Percentiles rank a stretch among this genome's conserved stretches.
These are phyloP conservation scores for Termitomyces sp. DNA, from an alignment of 768 basidiomycete genomes.

Conservation along the genomic window DNA sequence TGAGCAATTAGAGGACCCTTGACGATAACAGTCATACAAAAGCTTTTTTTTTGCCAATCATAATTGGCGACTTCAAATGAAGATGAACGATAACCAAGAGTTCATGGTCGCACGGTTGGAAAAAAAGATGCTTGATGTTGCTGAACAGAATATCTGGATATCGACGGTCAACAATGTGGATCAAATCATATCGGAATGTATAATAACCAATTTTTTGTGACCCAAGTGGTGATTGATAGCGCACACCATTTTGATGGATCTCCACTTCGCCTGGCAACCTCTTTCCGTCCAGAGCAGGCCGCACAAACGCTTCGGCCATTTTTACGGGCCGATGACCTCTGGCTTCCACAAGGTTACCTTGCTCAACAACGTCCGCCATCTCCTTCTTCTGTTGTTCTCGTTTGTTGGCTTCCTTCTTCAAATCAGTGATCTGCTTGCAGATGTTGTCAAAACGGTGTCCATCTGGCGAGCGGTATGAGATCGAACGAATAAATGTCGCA, in stretches of 20 bases:
- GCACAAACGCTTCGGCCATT: conserved; percentile 87
- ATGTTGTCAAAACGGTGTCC: conserved; percentile 84
- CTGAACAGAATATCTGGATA: conserved; percentile 83
- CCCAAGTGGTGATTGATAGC: conserved; percentile 83
- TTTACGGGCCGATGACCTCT: conserved; percentile 84
- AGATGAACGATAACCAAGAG: conserved; percentile 91
- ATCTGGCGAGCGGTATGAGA: conserved; percentile 90
- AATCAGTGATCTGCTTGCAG: conserved; percentile 86
- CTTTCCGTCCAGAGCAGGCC: conserved; percentile 93
- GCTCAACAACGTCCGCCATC: conserved; percentile 96
- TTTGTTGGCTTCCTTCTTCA: conserved; percentile 97
- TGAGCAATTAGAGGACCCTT: conserved; percentile 4
- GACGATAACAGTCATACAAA: conserved; percentile 49
- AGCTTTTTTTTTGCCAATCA: conserved; percentile 98
- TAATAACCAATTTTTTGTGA: conserved; percentile 88
- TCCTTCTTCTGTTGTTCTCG: conserved; percentile 97
- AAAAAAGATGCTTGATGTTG: conserved; percentile 98
- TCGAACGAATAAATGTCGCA: conserved; percentile 91
- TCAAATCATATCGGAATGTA: conserved; percentile 5
- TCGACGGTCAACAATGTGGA: neutral
- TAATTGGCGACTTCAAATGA: conserved; percentile 92
- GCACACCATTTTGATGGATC: conserved; percentile 94
- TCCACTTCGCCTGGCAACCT: conserved; percentile 96
- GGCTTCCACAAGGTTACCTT: conserved; percentile 83
- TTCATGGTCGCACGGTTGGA: conserved; percentile 98